Base-by-base conservation (phyloP, 208 protist genomes). In the Leishmania guyanensis region DNA sequence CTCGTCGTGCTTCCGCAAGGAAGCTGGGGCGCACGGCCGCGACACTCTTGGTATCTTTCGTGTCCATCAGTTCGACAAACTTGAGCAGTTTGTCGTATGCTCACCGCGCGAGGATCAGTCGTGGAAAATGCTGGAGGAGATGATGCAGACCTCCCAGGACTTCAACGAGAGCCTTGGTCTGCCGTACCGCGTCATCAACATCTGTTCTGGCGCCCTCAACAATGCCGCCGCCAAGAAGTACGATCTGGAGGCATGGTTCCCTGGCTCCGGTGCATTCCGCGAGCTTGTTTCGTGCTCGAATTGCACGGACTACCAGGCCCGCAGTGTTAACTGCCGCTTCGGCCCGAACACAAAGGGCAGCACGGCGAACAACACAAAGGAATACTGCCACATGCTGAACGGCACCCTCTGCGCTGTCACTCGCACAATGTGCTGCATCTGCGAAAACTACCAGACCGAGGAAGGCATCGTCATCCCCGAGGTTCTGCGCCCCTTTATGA, bases 321-420 rank as follows among this genome's bases (percentile, higher is more conserved):
- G 99, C 79, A 85, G 90, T 48, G 91, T 97, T 16, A 96, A 97
- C 88, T 98, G 93, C 90, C 93, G 96, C 69, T 98, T 88, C 79
- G 94, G 96, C 29, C 92, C 94, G 20, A 97, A 97, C 83, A 78
- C 89, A n/a, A 88, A 89, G 71, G 95, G 93, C 62, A 81, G 88
- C 64, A 75, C 88, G 50, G 89, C 89, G 10, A 93, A 90, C 79
- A 90, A 85, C 69, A 90, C 90, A 48, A 99, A 99, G 90, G 93
- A 99, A 85, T 99, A 99, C 89, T 98, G 99, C 71, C 99, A 99
- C 94, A 99, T 99, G 99, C 95, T 99, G 69, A 99, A 99, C 93
- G 94, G 98, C 58, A 99, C 99, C 14, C 89, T 99, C 48, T 97
- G 92, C 81, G 99, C 99, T 73, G 99, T 99, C 65, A 99, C 99